These are phyloP conservation scores for Jamesozyma jinghongensis DNA, from an alignment of 805 yeast species.

Conservation along the genomic window DNA sequence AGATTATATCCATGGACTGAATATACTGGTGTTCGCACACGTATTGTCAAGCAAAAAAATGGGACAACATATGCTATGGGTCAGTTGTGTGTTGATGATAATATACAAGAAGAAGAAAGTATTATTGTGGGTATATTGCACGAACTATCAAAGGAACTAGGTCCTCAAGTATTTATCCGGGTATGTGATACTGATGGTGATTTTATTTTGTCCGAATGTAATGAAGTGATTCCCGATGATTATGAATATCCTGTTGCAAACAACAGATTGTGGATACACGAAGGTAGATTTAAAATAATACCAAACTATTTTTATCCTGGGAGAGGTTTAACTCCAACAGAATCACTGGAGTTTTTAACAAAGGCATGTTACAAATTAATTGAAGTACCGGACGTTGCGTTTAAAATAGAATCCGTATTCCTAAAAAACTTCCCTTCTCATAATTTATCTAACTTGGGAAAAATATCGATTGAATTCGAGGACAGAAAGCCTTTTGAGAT, in stretches of 20 bases:
- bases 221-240: slow-evolving; percentile 37
- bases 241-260: slow-evolving; percentile 35
- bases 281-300: slow-evolving; percentile 33
- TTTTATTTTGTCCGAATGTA: slow-evolving; percentile 41
- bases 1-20: slow-evolving; percentile 37
- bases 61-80: slow-evolving; percentile 23
- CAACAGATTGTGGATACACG: slow-evolving; percentile 47
- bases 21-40: slow-evolving; percentile 20
- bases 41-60: slow-evolving; percentile 10
- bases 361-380: slow-evolving; percentile 32
- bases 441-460: slow-evolving; percentile 22
- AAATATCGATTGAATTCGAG: slow-evolving; percentile 10
- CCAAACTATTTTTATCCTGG: slow-evolving; percentile 32
- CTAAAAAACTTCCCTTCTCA: slow-evolving; percentile 24
- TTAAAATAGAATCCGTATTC: slow-evolving; percentile 10
- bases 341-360: slow-evolving; percentile 35
- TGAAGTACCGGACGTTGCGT: slow-evolving; percentile 18
- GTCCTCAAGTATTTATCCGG: slow-evolving; percentile 36
- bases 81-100: slow-evolving; percentile 34
- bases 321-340: slow-evolving; percentile 31
- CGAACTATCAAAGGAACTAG: slow-evolving; percentile 26
- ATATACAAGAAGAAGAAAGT: slow-evolving; percentile 37
- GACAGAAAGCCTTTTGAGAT: slow-evolving; percentile 10
- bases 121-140: slow-evolving; percentile 35
- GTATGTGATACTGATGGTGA: slow-evolving; percentile 50